Percentiles rank a stretch among this genome's conserved stretches.
Conservation (phyloP, 73 alveolate genomes). For the Tetrahymena thermophila region DNA sequence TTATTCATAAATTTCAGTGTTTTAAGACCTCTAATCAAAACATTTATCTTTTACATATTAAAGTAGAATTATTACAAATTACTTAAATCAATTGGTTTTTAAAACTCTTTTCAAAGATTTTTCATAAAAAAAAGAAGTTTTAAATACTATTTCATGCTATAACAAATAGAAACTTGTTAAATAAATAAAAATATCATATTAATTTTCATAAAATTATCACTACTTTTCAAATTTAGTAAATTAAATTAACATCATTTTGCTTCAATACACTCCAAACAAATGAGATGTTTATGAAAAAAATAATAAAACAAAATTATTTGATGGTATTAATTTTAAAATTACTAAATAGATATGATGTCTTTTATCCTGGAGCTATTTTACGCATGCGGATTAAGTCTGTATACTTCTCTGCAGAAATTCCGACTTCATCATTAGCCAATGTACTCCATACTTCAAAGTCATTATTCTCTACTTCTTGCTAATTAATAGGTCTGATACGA, state of each 20-base stretch:
- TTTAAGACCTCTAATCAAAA: neutral
- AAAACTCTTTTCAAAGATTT: no score
- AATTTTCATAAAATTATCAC: no score
- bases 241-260: no score
- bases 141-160: no score
- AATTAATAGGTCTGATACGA: neutral
- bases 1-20: neutral
- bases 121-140: no score
- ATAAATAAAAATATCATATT: no score
- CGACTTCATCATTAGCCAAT: neutral
- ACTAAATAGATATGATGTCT: neutral
- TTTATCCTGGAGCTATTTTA: neutral
- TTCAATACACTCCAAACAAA: no score
- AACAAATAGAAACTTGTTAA: no score
- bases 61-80: neutral
- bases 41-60: neutral
- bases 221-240: no score
- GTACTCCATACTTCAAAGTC: neutral
- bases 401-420: neutral
- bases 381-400: neutral
- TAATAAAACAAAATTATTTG: no score
- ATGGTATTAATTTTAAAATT: neutral
- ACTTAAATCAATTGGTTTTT: neutral
- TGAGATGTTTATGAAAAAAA: no score
- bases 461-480: neutral